Conservation (phyloP, 495 filamentous ascomycete species). For the Aspergillus diversus region DNA sequence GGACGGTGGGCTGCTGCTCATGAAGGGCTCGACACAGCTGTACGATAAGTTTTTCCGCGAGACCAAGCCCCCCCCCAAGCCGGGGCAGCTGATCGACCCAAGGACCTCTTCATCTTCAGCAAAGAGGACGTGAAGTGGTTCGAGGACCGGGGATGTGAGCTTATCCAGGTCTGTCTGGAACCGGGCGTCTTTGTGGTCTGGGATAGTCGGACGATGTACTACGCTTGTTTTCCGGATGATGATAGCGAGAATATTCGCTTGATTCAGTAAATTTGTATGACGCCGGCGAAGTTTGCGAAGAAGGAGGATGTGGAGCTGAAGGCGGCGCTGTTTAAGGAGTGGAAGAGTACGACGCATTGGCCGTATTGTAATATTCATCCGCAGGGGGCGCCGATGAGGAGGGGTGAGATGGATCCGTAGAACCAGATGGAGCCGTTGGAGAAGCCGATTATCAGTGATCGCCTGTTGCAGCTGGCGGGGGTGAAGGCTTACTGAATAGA, state of each 20-base stretch:
- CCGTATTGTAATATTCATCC: constrained; percentile 30
- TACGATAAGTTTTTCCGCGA: constrained; percentile 41
- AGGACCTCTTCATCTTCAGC: constrained; percentile 39
- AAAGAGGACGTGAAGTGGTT: constrained; percentile 44
- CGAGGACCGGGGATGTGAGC: constrained; percentile 37
- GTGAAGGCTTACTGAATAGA: constrained; percentile 15
- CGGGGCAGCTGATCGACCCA: constrained; percentile 39
- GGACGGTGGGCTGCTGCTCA: constrained; percentile 44
- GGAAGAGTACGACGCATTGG: constrained; percentile 34
- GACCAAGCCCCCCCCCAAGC: constrained; percentile 30
- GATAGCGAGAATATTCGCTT: constrained; percentile 33
- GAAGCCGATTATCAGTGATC: constrained; percentile 16
- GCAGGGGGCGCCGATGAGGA: neutral
- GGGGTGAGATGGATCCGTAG: neutral
- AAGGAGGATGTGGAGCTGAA: constrained; percentile 28
- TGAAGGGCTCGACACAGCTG: constrained; percentile 40
- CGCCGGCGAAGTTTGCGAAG: constrained; percentile 28
- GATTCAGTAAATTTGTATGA: constrained; percentile 37
- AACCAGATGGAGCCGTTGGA: constrained; percentile 19
- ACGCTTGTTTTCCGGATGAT: constrained; percentile 37
- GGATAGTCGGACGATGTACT: constrained; percentile 47
- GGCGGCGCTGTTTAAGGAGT: constrained; percentile 32
- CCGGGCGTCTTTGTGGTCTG: constrained; percentile 45
- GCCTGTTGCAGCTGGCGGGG: constrained; percentile 16
- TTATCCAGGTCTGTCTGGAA: constrained; percentile 39